Conservation (phyloP, 1,284 basidiomycete genomes). For the Cutaneotrichosporon sp. region DNA sequence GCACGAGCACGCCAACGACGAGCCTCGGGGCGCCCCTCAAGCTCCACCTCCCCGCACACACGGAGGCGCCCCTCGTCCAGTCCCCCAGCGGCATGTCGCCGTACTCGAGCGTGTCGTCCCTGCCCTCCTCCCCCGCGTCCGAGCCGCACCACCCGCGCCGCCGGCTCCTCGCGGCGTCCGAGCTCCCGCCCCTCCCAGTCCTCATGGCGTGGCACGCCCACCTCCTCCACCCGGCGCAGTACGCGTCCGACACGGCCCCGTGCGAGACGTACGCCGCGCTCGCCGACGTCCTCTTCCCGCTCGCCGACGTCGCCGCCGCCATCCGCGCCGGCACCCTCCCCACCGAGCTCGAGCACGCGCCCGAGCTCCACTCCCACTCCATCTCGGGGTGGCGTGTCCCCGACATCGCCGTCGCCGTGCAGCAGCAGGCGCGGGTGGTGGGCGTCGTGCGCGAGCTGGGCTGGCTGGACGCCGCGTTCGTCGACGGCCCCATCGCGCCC, state of each 20-base stretch:
- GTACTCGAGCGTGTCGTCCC: not conserved
- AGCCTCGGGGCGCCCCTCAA: not conserved
- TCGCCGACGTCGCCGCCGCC: slow-evolving; percentile 17
- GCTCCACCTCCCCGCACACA: not conserved
- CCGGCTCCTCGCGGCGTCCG: slow-evolving; percentile 5
- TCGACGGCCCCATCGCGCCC: slow-evolving; percentile 21
- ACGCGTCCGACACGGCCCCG: slow-evolving; percentile 24
- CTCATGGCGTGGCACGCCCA: slow-evolving; percentile 47
- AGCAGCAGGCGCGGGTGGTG: slow-evolving; percentile 38
- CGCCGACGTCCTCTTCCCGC: slow-evolving; percentile 24
- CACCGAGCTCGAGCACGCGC: slow-evolving; percentile 10
- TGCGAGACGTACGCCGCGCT: slow-evolving; percentile 26
- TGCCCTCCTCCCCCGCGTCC: not conserved
- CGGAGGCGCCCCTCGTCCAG: not conserved
- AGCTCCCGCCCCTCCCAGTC: slow-evolving; percentile 32
- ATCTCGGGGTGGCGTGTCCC: slow-evolving; percentile 31
- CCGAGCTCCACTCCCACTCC: not conserved
- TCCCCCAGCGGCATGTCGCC: not conserved
- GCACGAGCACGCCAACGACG: not conserved
- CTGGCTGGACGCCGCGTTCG: slow-evolving; percentile 30
- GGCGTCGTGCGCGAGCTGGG: slow-evolving; percentile 32
- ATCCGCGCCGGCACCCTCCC: slow-evolving; percentile 15
- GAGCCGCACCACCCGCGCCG: not conserved
- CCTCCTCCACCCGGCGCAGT: slow-evolving; percentile 39
- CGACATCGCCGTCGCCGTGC: slow-evolving; percentile 36